A percentile compares a stretch with the other conserved stretches of the same genome.
phyloP scores from a whole-genome alignment of 2,329 filamentous ascomycete species.

The Malbranchea zuffiana region DNA sequence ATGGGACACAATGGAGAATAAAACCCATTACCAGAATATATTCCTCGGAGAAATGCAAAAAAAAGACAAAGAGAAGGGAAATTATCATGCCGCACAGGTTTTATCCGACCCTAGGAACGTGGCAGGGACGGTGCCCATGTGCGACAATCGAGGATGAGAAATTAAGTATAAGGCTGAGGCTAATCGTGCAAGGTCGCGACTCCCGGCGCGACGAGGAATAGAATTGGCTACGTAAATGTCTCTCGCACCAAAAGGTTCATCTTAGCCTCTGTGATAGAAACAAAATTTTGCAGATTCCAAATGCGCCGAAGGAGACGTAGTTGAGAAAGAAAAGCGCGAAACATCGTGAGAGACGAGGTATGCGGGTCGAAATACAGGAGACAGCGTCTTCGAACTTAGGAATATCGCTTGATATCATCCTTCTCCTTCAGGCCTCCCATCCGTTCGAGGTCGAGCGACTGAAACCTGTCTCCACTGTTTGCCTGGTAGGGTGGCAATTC shows the following conservation, averaged over 20 bases:
- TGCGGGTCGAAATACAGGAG: too few species aligned
- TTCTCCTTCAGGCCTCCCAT: constrained; percentile 95
- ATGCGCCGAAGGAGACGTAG: too few species aligned
- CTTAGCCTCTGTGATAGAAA: too few species aligned
- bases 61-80: constrained; percentile 17
- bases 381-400: too few species aligned
- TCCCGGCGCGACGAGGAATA: neutral
- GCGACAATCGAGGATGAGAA: neutral
- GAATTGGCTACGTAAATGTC: too few species aligned
- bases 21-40: constrained; percentile 16
- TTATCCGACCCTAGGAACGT: constrained; percentile 32
- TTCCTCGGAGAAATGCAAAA: constrained; percentile 11
- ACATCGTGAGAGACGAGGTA: too few species aligned
- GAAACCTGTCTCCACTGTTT: constrained; percentile 67
- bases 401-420: constrained; percentile 29
- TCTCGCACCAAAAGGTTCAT: too few species aligned
- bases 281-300: too few species aligned
- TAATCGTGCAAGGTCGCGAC: too few species aligned
- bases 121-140: too few species aligned
- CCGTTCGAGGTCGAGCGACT: constrained; percentile 86
- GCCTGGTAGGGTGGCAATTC: constrained; percentile 85
- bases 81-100: constrained; percentile 6
- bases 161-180: neutral
- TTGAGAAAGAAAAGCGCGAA: too few species aligned
- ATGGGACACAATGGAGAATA: constrained; percentile 2